Conservation (phyloP, 768 basidiomycete genomes). For the Leucocoprinus sp. region DNA sequence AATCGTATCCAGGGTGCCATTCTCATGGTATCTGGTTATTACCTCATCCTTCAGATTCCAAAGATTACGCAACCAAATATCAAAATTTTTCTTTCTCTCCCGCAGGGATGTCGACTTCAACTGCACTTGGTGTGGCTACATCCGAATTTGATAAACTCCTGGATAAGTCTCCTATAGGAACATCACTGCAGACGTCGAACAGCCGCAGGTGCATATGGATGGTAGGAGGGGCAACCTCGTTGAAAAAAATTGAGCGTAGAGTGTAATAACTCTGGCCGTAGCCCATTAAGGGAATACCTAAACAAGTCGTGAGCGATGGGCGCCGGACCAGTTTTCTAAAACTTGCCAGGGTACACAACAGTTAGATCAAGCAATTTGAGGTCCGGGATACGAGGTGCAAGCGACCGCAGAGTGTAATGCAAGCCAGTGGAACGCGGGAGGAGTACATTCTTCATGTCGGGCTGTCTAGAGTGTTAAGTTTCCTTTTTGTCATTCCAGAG, state of each 20-base stretch:
- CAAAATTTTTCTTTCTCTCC: conserved; percentile 62
- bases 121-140: conserved; percentile 21
- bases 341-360: conserved; percentile 78
- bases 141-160: conserved; percentile 24
- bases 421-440: conserved; percentile 91
- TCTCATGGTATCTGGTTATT: conserved; percentile 58
- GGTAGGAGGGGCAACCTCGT: conserved; percentile 71
- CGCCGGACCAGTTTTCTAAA: not conserved
- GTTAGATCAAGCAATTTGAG: conserved; percentile 88
- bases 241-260: conserved; percentile 78
- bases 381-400: conserved; percentile 67
- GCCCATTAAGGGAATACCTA: conserved; percentile 68
- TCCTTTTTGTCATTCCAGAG: not conserved
- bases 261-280: conserved; percentile 90
- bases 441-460: conserved; percentile 72
- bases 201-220: conserved; percentile 84
- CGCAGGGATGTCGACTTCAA: conserved; percentile 44
- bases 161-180: conserved; percentile 63
- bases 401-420: conserved; percentile 73
- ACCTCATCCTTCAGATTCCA: conserved; percentile 84
- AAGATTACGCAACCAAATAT: conserved; percentile 70
- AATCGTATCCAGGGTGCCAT: conserved; percentile 34
- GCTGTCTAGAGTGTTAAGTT: conserved; percentile 30
- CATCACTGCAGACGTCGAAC: conserved; percentile 55
- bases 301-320: conserved; percentile 11